Percentiles rank a stretch among this genome's conserved stretches.
Conservation (phyloP, 257 asterid genomes). For the Gentiana dahurica region DNA sequence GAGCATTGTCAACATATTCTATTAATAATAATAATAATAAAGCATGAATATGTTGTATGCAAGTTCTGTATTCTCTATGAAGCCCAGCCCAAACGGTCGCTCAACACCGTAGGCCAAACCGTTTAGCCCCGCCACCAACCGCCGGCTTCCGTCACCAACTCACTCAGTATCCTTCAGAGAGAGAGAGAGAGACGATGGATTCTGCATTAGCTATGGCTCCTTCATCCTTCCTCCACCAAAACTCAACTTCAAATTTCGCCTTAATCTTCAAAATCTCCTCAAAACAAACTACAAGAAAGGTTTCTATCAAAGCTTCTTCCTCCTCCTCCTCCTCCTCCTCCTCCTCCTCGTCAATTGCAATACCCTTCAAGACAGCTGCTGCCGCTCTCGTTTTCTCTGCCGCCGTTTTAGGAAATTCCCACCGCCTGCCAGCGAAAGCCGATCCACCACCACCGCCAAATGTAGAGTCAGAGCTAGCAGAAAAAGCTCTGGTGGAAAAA, state of each 20-base stretch:
- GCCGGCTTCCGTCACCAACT: too few relatives aligned
- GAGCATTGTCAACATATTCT: too few relatives aligned
- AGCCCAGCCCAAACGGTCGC: too few relatives aligned
- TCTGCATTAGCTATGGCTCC: conserved; percentile 1
- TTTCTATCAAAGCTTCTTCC: conserved; percentile 22
- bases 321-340: conserved; percentile 4
- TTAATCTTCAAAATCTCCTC: not conserved
- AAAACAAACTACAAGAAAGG: conserved; percentile 2
- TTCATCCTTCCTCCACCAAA: not conserved
- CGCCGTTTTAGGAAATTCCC: conserved; percentile 35
- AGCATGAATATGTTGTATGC: too few relatives aligned
- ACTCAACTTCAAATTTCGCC: not conserved
- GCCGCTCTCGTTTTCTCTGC: conserved; percentile 44
- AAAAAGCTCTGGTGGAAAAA: not conserved
- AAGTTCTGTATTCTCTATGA: too few relatives aligned
- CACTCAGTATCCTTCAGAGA: too few relatives aligned
- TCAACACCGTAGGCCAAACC: too few relatives aligned
- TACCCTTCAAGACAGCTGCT: conserved; percentile 35
- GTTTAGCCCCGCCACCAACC: too few relatives aligned
- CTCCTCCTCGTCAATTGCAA: not conserved
- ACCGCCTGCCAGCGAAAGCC: conserved; percentile 22
- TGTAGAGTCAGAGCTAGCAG: conserved; percentile 14
- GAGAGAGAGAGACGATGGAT: not conserved
- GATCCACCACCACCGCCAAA: conserved; percentile 20
- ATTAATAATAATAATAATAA: too few relatives aligned